These are phyloP conservation scores for Geotrichum phurueaensis DNA, from an alignment of 1,139 yeast genomes.

Conservation along the genomic window DNA sequence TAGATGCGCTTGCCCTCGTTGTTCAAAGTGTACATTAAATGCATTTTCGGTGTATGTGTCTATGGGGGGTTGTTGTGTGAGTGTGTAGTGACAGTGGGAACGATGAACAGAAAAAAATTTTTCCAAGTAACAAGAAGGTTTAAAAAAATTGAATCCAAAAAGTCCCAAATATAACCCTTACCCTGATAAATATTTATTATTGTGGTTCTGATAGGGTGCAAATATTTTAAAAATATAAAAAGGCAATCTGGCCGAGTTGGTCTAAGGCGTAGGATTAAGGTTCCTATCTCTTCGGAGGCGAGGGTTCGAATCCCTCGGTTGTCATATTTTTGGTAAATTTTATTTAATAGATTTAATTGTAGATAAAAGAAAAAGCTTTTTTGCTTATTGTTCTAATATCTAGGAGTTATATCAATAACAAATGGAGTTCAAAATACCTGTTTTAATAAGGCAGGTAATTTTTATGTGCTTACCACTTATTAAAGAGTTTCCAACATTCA, in stretches of 20 bases:
- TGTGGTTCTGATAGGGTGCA: neutral
- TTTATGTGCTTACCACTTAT: too few species aligned
- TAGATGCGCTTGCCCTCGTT: slow-evolving; percentile 92
- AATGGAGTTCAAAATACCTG: too few species aligned
- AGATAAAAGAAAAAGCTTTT: too few species aligned
- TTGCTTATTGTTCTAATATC: too few species aligned
- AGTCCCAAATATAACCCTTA: neutral
- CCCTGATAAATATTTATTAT: neutral
- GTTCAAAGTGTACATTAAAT: slow-evolving; percentile 96
- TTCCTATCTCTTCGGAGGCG: slow-evolving; percentile 35
- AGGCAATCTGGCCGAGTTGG: slow-evolving; percentile 35
- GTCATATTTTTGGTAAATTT: slow-evolving; percentile 23
- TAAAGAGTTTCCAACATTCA: too few species aligned
- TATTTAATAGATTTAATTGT: too few species aligned
- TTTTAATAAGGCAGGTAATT: too few species aligned
- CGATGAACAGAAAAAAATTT: neutral
- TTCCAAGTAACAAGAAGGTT: neutral
- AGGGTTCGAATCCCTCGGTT: slow-evolving; percentile 36
- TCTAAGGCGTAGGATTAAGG: slow-evolving; percentile 35
- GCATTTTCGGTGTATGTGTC: slow-evolving; percentile 49
- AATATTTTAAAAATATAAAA: neutral
- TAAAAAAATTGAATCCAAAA: neutral
- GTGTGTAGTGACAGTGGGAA: neutral
- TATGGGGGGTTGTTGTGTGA: neutral
- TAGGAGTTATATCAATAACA: too few species aligned